These are phyloP conservation scores for Stromatinia cepivora DNA, from an alignment of 2,329 filamentous ascomycete genomes.

Conservation along the genomic window DNA sequence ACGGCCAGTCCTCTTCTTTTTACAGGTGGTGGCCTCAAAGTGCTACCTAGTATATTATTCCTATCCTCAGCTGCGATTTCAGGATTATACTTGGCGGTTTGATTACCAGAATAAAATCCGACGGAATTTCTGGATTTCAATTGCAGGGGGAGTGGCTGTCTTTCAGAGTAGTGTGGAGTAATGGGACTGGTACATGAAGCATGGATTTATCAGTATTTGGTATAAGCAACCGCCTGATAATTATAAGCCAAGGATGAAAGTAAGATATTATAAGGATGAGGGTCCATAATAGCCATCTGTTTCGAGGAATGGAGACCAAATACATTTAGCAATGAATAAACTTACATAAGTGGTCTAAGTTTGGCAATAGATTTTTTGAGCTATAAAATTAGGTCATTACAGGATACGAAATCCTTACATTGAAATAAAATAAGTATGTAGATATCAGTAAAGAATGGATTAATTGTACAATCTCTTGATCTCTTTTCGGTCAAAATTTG, in stretches of 20 bases:
- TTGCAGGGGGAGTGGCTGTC: background rate
- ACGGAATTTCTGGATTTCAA: conserved; percentile 12
- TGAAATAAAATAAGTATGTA: no score
- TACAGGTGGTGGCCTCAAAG: background rate
- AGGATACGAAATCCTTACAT: background rate
- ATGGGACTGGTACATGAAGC: background rate
- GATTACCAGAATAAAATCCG: background rate
- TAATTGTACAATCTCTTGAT: background rate
- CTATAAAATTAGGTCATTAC: background rate
- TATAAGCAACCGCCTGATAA: no score
- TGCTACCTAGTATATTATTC: conserved; percentile 3
- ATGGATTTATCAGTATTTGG: background rate
- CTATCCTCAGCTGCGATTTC: background rate
- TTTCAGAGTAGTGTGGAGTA: background rate
- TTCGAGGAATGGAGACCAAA: no score
- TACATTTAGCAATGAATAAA: no score
- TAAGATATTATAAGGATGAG: no score
- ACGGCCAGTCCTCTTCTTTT: conserved; percentile 19
- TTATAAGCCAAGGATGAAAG: no score
- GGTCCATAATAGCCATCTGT: no score
- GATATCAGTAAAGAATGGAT: background rate
- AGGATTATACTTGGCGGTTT: conserved; percentile 14
- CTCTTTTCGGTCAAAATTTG: no score
- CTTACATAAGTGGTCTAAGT: no score
- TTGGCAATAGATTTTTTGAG: no score